phyloP scores from a whole-genome alignment of 495 filamentous ascomycete genomes.

The Hyaloscypha bicolor region DNA sequence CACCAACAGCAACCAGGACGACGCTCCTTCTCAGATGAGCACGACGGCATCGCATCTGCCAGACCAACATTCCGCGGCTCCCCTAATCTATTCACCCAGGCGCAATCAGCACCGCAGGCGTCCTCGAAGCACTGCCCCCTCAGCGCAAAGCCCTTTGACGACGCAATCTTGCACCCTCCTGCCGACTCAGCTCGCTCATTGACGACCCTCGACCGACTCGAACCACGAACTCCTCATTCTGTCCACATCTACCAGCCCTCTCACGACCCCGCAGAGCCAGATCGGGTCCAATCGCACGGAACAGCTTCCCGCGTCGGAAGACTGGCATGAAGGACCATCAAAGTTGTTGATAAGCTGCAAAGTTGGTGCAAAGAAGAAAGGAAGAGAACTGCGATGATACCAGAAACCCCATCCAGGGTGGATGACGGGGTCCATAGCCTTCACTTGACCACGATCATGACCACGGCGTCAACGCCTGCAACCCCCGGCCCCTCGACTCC shows the following conservation, averaged over 20 bases:
- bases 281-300: not conserved
- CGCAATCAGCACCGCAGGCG: not conserved
- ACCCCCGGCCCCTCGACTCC: slow-evolving; percentile 54
- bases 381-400: slow-evolving; percentile 3
- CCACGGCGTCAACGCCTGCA: slow-evolving; percentile 43
- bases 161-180: not conserved
- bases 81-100: not conserved
- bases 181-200: not conserved
- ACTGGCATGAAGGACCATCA: slow-evolving; percentile 2
- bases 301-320: not conserved
- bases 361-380: slow-evolving; percentile 12
- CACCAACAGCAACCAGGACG: not conserved
- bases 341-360: not conserved
- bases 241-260: not conserved
- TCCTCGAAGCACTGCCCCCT: not conserved
- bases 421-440: slow-evolving; percentile 23
- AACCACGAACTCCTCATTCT: not conserved
- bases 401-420: slow-evolving; percentile 8
- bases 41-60: not conserved
- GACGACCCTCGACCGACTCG: not conserved
- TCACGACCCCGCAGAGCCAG: not conserved
- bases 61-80: not conserved
- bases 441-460: slow-evolving; percentile 44
- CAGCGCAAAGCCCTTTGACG: not conserved
- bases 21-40: not conserved